phyloP scores from a whole-genome alignment of 2,329 filamentous ascomycete species.

The Chalara sp. region DNA sequence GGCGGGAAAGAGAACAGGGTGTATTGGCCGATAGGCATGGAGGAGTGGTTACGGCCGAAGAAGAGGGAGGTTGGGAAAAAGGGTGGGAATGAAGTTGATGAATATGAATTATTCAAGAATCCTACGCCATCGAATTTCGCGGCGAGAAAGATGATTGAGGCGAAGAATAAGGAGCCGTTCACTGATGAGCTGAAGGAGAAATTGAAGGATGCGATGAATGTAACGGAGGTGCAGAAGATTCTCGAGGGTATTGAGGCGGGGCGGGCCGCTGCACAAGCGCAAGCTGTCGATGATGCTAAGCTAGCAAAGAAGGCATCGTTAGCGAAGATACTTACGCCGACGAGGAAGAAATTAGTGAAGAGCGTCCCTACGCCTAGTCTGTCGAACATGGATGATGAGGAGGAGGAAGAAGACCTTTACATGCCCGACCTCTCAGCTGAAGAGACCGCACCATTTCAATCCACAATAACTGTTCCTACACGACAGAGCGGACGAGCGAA shows the following conservation, averaged over 20 bases:
- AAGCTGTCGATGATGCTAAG: slow-evolving; percentile 2
- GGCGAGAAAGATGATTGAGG: slow-evolving; percentile 16
- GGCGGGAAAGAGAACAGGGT: slow-evolving; percentile 75
- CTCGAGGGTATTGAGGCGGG: slow-evolving; percentile 17
- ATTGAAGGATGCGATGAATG: slow-evolving; percentile 11
- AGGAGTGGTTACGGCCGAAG: slow-evolving; percentile 79
- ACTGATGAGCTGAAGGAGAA: slow-evolving; percentile 14
- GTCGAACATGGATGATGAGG: slow-evolving; percentile 29
- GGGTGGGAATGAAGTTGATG: slow-evolving; percentile 26
- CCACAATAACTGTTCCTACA: slow-evolving; percentile 4
- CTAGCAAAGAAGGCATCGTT: slow-evolving; percentile 10
- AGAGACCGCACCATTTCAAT: slow-evolving; percentile 10
- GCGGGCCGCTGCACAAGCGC: not conserved
- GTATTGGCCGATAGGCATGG: slow-evolving; percentile 86
- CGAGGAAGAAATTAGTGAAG: slow-evolving; percentile 20
- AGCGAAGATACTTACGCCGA: slow-evolving; percentile 13
- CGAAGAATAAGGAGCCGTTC: slow-evolving; percentile 14
- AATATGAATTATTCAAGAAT: slow-evolving; percentile 26
- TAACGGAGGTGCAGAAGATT: slow-evolving; percentile 21
- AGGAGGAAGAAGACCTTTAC: slow-evolving; percentile 22
- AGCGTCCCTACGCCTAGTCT: slow-evolving; percentile 35
- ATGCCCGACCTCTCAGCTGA: slow-evolving; percentile 34
- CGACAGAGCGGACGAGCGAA: slow-evolving; percentile 16
- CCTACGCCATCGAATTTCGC: slow-evolving; percentile 23
- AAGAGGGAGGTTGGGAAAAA: slow-evolving; percentile 60